Evolutionary conservation across 2,329 filamentous ascomycete species (phyloP), one percentile per base, ranked within the genome.

Genomic region (Dactylellina sp.): DNA sequence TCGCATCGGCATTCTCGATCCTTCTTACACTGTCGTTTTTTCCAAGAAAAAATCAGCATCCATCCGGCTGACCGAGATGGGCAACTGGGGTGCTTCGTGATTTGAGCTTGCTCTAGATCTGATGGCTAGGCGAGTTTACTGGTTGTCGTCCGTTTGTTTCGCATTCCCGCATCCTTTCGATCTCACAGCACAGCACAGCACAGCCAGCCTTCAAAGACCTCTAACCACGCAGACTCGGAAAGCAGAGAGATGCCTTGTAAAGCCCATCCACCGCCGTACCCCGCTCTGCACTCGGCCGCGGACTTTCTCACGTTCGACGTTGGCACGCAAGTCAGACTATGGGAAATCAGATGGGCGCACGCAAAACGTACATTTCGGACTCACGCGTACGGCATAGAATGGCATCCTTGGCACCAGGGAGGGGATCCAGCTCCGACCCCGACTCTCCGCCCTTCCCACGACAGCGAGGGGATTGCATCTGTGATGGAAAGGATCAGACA

Each of bases 231-330:
- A 32, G 16, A 35, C 18, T 22, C 7, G 11, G 16, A 46, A 14
- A 53, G 11, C 25, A 39, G 49, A 22, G 52, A 50, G 22, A 70
- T 71, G 65, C 65, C 66, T 5, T 72, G 66, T 42, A 60, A 64
- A 52, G 59, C 60, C 40, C 66, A 72, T 25, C 66, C 66, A 47
- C 60, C 66, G 40, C 66, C 66, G 22, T 64, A 64, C 66, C 66
- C 66, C 32, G 49, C 57, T 39, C 16, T 47, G 12, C 57, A 62
- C 39, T 71, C 65, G 44, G 65, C 49, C 65, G 49, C 57, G 47
- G 65, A 71, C 24, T 71, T 71, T 42, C 65, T 71, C 57, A 32
- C 16, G 18, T 71, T 71, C 37, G 57, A 63, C n/a, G 42, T 71
- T 18, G 57, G 47, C 32, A 50, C 52, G 22, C 65, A 71, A 35